Conservation (phyloP, 106 monocot species). For the Acorus calamus region DNA sequence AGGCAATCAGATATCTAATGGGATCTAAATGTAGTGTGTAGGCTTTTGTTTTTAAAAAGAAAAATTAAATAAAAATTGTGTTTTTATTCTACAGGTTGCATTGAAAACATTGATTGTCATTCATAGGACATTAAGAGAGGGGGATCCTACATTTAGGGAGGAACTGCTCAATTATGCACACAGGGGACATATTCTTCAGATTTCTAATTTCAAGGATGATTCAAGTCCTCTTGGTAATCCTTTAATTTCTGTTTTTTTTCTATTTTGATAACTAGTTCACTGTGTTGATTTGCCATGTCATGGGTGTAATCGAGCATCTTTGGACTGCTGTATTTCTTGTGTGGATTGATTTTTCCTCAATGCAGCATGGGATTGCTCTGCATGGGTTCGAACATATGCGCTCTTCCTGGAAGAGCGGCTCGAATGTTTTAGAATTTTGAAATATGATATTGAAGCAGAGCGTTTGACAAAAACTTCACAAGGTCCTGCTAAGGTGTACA, state of each 20-base stretch:
- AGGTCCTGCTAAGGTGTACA: conserved; percentile 41
- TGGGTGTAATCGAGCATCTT: no score
- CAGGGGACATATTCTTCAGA: conserved; percentile 52
- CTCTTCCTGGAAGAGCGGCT: conserved; percentile 81
- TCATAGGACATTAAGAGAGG: conserved; percentile 81
- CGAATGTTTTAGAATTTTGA: conserved; percentile 76
- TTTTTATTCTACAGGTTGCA: conserved; percentile 57
- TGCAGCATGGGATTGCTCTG: conserved; percentile 93
- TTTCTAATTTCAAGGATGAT: conserved; percentile 91
- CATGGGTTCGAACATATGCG: conserved; percentile 83
- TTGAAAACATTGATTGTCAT: conserved; percentile 80
- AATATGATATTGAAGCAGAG: conserved; percentile 87
- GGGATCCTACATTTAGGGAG: conserved; percentile 78
- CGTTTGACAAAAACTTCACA: conserved; percentile 42
- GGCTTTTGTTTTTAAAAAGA: not conserved
- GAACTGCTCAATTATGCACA: conserved; percentile 59
- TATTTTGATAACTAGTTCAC: not conserved
- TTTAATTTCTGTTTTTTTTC: not conserved
- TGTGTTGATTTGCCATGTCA: not conserved
- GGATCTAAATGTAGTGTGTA: no score
- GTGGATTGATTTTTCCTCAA: not conserved
- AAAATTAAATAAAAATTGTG: not conserved
- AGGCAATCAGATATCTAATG: no score
- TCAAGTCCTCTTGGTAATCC: conserved; percentile 70
- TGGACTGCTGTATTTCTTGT: not conserved